Base-by-base conservation (phyloP, 257 asterid genomes). In the Anisodus tanguticus region DNA sequence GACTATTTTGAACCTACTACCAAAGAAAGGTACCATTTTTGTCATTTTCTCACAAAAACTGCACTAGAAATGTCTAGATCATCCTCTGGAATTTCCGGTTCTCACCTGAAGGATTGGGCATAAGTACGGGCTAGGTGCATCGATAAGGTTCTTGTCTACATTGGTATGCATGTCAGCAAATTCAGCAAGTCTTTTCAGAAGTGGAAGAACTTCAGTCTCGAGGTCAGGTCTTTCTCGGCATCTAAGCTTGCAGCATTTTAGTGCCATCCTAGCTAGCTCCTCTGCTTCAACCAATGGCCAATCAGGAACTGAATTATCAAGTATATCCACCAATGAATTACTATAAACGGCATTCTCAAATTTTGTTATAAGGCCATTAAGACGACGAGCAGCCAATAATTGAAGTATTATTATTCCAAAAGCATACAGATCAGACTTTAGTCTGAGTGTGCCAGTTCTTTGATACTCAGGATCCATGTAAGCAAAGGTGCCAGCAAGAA, bases 161-260 rank as follows among this genome's bases (percentile, higher is more conserved):
- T 49, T 87, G 76, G 62, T 64, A 68, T 83, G 79, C 2, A 88
- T 86, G 77, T 90, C 94, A 39, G 98, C 95, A 87, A 91, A 91
- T 54, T 87, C 92, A 80, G 93, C 89, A 77, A 95, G 95, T 84
- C 88, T 88, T 86, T 89, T 91, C 88, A 95, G 62, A 74, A 90
- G 78, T 0, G 99, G 98, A 87, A 95, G 84, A 51, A 93, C 97
- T 87, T 93, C 99, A 9, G 90, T 85, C 22, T 86, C 97, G 83
- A 95, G 99, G 83, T 95, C 98, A 2, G 99, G 99, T 54, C 99
- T 89, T 66, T 94, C 99, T 91, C 99, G 86, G 82, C 99, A 95
- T 86, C 95, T 90, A 51, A 95, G 92, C 11, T 82, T 84, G 82
- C 96, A 92, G 92, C 99, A 95, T 82, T 86, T 86, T 59, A 94